These are phyloP conservation scores for Coniochaeta sp. DNA, from an alignment of 2,329 filamentous ascomycete species.

Conservation along the genomic window DNA sequence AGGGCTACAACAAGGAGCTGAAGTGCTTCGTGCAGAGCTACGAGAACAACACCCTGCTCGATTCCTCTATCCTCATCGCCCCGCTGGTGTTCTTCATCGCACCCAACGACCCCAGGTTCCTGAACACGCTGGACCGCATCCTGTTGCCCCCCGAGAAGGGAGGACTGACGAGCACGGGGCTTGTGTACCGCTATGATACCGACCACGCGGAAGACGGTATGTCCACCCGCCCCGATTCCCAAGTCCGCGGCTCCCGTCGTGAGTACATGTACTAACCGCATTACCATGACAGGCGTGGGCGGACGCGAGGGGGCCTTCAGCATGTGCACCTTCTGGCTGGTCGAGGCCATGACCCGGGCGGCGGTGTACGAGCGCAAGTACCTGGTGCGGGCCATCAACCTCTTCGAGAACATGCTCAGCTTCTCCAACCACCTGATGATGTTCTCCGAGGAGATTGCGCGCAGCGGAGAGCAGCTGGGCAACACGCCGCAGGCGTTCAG, in stretches of 20 bases:
- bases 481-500: slow-evolving; percentile 77
- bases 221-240: slow-evolving; percentile 8
- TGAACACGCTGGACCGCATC: slow-evolving; percentile 65
- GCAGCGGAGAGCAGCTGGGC: slow-evolving; percentile 68
- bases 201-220: slow-evolving; percentile 60
- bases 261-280: slow-evolving; percentile 2
- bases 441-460: slow-evolving; percentile 72
- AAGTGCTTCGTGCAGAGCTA: slow-evolving; percentile 70
- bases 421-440: slow-evolving; percentile 72
- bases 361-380: slow-evolving; percentile 58
- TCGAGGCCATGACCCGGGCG: slow-evolving; percentile 68
- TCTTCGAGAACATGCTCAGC: slow-evolving; percentile 71
- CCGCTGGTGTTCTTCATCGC: slow-evolving; percentile 75
- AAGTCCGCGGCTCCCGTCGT: not conserved
- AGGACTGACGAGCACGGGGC: slow-evolving; percentile 64
- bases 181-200: slow-evolving; percentile 71
- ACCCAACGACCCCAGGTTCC: slow-evolving; percentile 69
- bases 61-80: slow-evolving; percentile 68
- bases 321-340: slow-evolving; percentile 80
- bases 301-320: slow-evolving; percentile 69
- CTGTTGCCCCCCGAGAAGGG: slow-evolving; percentile 66
- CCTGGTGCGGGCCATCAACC: slow-evolving; percentile 50
- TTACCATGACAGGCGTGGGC: slow-evolving; percentile 49
- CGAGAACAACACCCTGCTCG: slow-evolving; percentile 60
- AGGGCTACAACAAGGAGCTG: slow-evolving; percentile 63